Base-by-base conservation (phyloP, 257 asterid species). In the Capsicum rhomboideum region DNA sequence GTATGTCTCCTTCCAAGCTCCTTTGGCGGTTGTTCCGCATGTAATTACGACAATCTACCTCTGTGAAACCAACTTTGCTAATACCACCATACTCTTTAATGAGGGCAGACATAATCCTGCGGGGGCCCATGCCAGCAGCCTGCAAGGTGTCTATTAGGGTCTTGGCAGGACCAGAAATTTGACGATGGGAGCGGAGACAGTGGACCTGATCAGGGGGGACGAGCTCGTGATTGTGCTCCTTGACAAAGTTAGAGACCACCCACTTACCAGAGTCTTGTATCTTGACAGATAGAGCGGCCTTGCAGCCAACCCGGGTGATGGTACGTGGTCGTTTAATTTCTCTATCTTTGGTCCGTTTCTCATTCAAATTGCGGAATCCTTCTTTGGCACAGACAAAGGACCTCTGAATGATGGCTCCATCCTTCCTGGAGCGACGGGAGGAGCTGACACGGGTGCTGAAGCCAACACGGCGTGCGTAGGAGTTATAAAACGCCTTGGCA, bases 41-140 rank as follows among this genome's bases (percentile, higher is more conserved):
- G 89, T 97, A 97, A 88, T 97, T 97, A 80, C 99, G 88, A 83
- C 98, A 97, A 84, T 97, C 99, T 67, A 95, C 98, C 90, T 97
- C 99, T 0, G 99, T 97, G 88, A 97, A 97, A 9, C 99, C 99
- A 16, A 97, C 98, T 84, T 93, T 97, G 89, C 94, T 93, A 89
- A 95, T 93, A 13, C 96, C 99, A 82, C 98, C 99, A 79, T 97
- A 95, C 92, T 97, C 99, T 88, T 95, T 97, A 64, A 97, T 86
- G 50, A 97, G 93, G 50, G 96, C 99, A 20, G 98, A 93, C 99
- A 97, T 97, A 46, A 97, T 97, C 91, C 97, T 89, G 4, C 98
- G 93, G 1, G 99, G 98, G 2, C 99, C 99, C 98, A 97, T 95
- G 66, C 99, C 99, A 79, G 99, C 99, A 74, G 98, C 99, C 93